Evolutionary conservation across 2,329 filamentous ascomycete species (phyloP), one percentile per base, ranked within the genome.

Genomic region (Exserohilum rostratum): DNA sequence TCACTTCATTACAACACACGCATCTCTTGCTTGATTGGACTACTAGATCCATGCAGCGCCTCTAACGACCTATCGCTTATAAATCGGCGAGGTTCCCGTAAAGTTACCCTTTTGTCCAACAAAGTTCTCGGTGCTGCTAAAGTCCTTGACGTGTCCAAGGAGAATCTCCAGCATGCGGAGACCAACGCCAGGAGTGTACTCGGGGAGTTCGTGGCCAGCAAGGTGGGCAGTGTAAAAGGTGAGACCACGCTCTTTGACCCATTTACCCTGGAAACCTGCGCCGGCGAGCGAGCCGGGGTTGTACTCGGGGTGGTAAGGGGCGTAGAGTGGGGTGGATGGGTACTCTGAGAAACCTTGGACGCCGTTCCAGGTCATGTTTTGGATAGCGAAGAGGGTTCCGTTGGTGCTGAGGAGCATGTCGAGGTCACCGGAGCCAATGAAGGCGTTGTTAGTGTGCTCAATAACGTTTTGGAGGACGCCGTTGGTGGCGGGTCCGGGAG

Each of bases 341-440:
- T 76, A 75, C 5, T 65, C 52, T 20, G 79, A 74, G 37, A 83
- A 76, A 10, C 81, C 81, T 46, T 80, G 77, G 2, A 65, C 56
- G 12, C 80, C 80, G 62, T 80, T 77, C 80, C 80, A 83, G 2
- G 81, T 83, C 73, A 82, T 78, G 68, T 83, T 83, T 64, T 83
- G 80, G 34, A 84, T 72, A 3, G 79, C 77, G 17, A 84, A 72
- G 4, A 83, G 72, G 0, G 81, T 83, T 2, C 81, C 81, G 60
- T 83, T 82, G 25, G 79, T 80, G 43, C 73, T 69, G 42, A 84
- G 76, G 4, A 81, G 66, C 66, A 79, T 77, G 65, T 83, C 82
- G 13, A 82, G 73, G 49, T 79, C 75, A 6, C 79, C 81, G 42
- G 74, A 77, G 33, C 79, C 78, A 53, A 84, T 78, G 47, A 84